Evolutionary conservation across 192 early-diverging fungal genomes (phyloP).

Genomic region (Entomortierella lignicola): DNA sequence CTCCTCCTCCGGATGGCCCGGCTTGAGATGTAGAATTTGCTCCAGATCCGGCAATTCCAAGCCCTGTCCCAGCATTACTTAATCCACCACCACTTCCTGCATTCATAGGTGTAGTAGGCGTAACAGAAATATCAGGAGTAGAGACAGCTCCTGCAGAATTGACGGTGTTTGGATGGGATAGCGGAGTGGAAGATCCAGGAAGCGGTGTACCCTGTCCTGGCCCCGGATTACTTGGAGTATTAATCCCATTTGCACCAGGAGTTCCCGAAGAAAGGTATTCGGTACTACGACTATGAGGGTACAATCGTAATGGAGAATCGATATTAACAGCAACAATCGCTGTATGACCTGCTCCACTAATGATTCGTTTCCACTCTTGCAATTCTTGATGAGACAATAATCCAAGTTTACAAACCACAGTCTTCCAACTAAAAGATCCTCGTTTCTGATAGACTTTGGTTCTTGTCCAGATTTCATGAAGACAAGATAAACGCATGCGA

Average conservation of each 20-base stretch:
- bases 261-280: constrained; percentile 24
- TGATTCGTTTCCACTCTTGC: constrained; percentile 40
- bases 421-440: constrained; percentile 58
- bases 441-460: constrained; percentile 52
- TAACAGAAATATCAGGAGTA: constrained; percentile 19
- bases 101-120: constrained; percentile 5
- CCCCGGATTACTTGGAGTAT: not conserved
- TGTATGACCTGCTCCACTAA: constrained; percentile 10
- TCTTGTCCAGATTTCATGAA: constrained; percentile 60
- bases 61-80: constrained; percentile 5
- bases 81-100: constrained; percentile 1
- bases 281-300: constrained; percentile 23
- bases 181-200: constrained; percentile 2
- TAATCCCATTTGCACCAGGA: constrained; percentile 17
- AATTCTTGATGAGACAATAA: constrained; percentile 60
- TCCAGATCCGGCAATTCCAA: constrained; percentile 2
- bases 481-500: constrained; percentile 8
- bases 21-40: not conserved
- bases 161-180: constrained; percentile 6
- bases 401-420: constrained; percentile 63
- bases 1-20: not conserved
- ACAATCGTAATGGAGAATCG: constrained; percentile 23
- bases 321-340: constrained; percentile 32
- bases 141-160: not conserved
- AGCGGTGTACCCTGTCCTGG: constrained; percentile 10